Evolutionary conservation across 306 rosid species (phyloP).

Genomic region (apple (Malus domestica)): DNA sequence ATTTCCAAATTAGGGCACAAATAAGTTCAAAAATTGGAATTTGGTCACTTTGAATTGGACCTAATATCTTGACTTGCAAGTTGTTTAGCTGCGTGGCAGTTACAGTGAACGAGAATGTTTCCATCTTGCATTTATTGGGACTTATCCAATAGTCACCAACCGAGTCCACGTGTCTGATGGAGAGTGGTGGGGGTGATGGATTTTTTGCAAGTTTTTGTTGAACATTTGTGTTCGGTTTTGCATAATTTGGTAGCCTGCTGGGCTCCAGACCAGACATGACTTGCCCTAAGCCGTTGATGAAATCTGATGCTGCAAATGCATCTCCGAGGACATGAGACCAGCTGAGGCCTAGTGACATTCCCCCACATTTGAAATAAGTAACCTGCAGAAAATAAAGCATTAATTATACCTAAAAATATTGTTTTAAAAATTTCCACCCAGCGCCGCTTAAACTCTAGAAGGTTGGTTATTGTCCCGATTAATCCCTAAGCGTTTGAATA

Average conservation of each 20-base stretch:
- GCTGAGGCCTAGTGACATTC: slow-evolving; percentile 65
- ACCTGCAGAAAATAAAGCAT: slow-evolving; percentile 22
- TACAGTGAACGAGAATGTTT: slow-evolving; percentile 47
- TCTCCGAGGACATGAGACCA: slow-evolving; percentile 84
- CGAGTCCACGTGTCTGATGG: slow-evolving; percentile 41
- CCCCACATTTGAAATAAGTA: slow-evolving; percentile 63
- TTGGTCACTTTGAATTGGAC: slow-evolving; percentile 12
- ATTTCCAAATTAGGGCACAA: slow-evolving; percentile 60
- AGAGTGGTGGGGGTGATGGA: slow-evolving; percentile 19
- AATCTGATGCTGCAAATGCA: slow-evolving; percentile 43
- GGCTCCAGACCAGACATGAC: slow-evolving; percentile 7
- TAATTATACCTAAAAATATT: too few relatives aligned
- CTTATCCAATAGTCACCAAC: slow-evolving; percentile 81
- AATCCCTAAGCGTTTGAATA: too few relatives aligned
- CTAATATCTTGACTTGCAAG: neutral
- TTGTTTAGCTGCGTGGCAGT: slow-evolving; percentile 32
- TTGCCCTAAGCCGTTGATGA: slow-evolving; percentile 34
- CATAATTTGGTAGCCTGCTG: slow-evolving; percentile 9
- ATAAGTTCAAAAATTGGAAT: slow-evolving; percentile 56
- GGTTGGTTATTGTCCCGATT: too few relatives aligned
- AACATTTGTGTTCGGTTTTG: slow-evolving; percentile 6
- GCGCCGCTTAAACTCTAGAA: fast-evolving
- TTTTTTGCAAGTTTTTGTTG: neutral
- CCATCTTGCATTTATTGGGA: slow-evolving; percentile 55
- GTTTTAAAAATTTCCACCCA: too few relatives aligned